Conservation (phyloP, 2,329 filamentous ascomycete genomes). For the Trichoderma hamatum region DNA sequence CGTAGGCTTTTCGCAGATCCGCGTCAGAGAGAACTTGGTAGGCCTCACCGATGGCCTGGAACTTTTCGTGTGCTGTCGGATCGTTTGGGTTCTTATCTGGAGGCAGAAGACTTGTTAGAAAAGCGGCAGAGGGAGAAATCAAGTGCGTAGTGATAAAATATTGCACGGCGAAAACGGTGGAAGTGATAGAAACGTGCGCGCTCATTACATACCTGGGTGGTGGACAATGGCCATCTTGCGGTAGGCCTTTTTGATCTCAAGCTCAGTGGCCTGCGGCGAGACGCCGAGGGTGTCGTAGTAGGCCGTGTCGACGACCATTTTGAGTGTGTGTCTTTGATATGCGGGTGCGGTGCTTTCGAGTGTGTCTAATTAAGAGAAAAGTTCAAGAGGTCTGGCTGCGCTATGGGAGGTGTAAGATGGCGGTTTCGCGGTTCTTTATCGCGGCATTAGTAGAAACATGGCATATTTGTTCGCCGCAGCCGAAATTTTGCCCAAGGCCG, state of each 20-base stretch:
- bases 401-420: background rate
- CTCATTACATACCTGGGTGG: constrained; percentile 68
- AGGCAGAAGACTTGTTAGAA: background rate
- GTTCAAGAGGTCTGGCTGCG: background rate
- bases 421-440: background rate
- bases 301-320: constrained; percentile 84
- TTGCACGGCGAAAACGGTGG: background rate
- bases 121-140: background rate
- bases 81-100: constrained; percentile 97
- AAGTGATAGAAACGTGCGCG: constrained; percentile 16
- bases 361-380: background rate
- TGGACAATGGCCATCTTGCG: constrained; percentile 92
- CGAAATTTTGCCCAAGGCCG: constrained; percentile 26
- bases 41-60: constrained; percentile 80
- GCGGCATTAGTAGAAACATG: constrained; percentile 3
- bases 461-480: constrained; percentile 26
- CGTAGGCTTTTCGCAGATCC: constrained; percentile 87
- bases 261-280: constrained; percentile 78
- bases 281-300: constrained; percentile 91
- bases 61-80: constrained; percentile 89
- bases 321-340: constrained; percentile 32
- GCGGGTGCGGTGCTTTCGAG: background rate
- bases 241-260: constrained; percentile 97
- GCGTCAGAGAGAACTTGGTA: constrained; percentile 84
- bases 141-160: background rate